Conservation (phyloP, 306 rosid genomes). For the Inga leiocalycina region DNA sequence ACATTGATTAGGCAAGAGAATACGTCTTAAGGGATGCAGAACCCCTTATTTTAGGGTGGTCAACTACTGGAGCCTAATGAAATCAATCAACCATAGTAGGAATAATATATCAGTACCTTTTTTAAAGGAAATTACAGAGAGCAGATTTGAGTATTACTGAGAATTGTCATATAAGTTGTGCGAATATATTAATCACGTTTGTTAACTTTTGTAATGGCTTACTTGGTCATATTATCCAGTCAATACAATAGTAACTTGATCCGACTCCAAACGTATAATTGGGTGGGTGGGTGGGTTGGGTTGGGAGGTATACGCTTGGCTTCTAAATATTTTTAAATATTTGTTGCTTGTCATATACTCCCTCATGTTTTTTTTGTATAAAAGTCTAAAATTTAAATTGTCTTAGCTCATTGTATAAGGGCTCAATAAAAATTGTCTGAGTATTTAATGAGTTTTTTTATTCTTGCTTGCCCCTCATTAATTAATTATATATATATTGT, state of each 20-base stretch:
- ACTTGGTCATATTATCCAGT: neutral
- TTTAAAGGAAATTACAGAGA: too few relatives aligned
- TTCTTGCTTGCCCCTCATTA: too few relatives aligned
- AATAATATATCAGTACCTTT: too few relatives aligned
- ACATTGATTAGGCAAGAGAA: neutral
- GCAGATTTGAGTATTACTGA: neutral
- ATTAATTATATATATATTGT: too few relatives aligned
- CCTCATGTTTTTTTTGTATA: rapidly evolving
- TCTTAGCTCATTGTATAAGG: too few relatives aligned
- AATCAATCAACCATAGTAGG: neutral
- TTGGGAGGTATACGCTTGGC: neutral
- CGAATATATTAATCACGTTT: neutral
- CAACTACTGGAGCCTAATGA: neutral
- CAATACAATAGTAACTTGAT: neutral
- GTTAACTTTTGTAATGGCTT: neutral
- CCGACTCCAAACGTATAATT: neutral
- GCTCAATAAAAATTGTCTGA: too few relatives aligned
- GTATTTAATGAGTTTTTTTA: too few relatives aligned
- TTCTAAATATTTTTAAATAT: too few relatives aligned
- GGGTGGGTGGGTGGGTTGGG: too few relatives aligned
- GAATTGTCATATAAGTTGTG: neutral
- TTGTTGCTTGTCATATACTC: neutral
- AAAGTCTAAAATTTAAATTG: too few relatives aligned
- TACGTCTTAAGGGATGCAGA: too few relatives aligned
- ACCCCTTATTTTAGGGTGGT: neutral